Evolutionary conservation across 352 stramenopile species (phyloP), one percentile per base, ranked within the genome.

Genomic region (Phytopythium mirpurense): DNA sequence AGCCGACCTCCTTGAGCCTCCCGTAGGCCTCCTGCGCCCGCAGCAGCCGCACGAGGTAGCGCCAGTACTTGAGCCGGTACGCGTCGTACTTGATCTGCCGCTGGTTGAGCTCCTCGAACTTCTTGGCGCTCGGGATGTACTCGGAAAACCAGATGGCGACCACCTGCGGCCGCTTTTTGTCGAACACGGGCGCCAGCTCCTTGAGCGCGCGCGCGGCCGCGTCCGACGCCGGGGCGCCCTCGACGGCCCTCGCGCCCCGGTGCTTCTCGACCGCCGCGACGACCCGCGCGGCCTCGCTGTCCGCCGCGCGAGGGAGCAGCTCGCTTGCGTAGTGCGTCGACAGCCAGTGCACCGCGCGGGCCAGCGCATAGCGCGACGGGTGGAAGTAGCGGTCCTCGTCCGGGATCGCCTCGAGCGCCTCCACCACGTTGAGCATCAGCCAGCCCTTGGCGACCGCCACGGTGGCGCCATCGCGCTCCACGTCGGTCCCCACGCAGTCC

Each of bases 341-440:
- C 31, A 83, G 60, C 56, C 63, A 72, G 31, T 86, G 85, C 38
- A 90, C 67, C 6, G 72, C 65, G 29, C 70, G 76, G 0, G 83
- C 74, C 15, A 90, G 56, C 24, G 75, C 61, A 54, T 78, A 88
- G 0, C 78, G 68, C 5, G 80, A 89, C 11, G 80, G 69, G 49
- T 93, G 83, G 29, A 91, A 91, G 56, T 93, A 93, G 34, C 80
- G 72, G 53, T 93, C 83, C 54, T 91, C 78, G 16, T 85, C 69
- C 27, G 74, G 80, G 47, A 91, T 87, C 1, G 72, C 86, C 45
- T 90, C 78, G 2, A 93, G 62, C 10, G 83, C 83, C 9, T 88
- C 67, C 31, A 91, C 59, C 29, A 87, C 78, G 40, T 93, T 93
- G 49, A 83, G 19, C 60, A 77, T 55, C 65, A 71, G 60, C 68